Evolutionary conservation across 2,329 filamentous ascomycete genomes (phyloP), one percentile per base, ranked within the genome.

Genomic region (Dryadomyces quercus-mongolicae): DNA sequence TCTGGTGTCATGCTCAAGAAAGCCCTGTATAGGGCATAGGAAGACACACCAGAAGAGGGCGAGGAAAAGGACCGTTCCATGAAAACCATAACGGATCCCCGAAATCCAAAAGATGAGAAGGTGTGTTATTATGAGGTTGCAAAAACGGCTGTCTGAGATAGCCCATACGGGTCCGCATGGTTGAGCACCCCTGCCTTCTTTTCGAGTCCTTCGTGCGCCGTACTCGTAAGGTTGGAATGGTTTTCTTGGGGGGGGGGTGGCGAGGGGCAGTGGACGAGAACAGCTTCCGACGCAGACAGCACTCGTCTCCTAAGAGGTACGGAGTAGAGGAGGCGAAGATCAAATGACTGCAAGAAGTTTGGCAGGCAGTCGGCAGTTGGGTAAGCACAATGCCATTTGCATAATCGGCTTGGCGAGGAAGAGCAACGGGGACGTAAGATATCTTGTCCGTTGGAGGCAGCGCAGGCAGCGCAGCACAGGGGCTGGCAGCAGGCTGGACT

Each of bases 11-110:
- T 31, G 25, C 25, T 31, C 25, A 8, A 8, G 25, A 4, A 8
- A 8, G 25, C 25, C 25, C 25, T 8, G 53, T 25, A 58, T 61
- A 50, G 62, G 60, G 57, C 16, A 57, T 15, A 43, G 36, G 20
- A 9, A 12, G 20, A 25, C n/a, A 13, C 21, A 40, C 3, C 16
- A 18, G 2, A 57, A 58, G 42, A 55, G 62, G 80, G 77, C 67
- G 81, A 82, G 60, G 81, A 83, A 59, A 77, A 71, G 59, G 78
- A 81, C 63, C 76, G 76, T 70, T 81, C 76, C 77, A 81, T 80
- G 68, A 77, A 76, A 66, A 78, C 76, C 75, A 81, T 80, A 68
- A 66, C 76, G 74, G 68, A 36, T 42, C 15, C 36, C 18, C 9
- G 12, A 50, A 67, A 18, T 18, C 18, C 22, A 67, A 70, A 72